phyloP scores from a whole-genome alignment of 139 green algal genomes.

The Tetradesmus lagerheimii region DNA sequence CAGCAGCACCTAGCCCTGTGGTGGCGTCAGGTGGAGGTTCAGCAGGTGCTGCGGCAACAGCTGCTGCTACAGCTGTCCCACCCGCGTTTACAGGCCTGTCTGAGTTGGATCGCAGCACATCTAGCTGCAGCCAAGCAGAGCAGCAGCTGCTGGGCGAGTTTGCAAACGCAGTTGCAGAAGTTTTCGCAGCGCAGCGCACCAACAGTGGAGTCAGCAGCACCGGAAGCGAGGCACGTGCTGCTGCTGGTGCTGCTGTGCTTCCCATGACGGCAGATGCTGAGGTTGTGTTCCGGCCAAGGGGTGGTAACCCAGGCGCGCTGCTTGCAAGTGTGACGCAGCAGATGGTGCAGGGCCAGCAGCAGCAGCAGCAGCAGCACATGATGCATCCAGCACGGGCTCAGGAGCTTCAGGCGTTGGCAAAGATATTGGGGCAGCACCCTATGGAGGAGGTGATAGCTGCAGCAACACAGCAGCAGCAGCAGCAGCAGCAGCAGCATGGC shows the following conservation, averaged over 20 bases:
- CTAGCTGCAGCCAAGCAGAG: background rate
- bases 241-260: background rate
- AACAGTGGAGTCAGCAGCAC: background rate
- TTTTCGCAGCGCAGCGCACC: background rate
- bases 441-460: background rate
- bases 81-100: background rate
- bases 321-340: background rate
- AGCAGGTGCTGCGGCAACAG: too few species aligned
- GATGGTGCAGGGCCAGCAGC: background rate
- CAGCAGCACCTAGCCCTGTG: background rate
- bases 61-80: too few species aligned
- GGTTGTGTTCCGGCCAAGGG: background rate
- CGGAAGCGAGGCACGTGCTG: background rate
- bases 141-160: constrained; percentile 3
- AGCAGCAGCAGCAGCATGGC: background rate
- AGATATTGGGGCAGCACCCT: background rate
- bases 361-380: background rate
- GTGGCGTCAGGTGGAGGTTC: background rate
- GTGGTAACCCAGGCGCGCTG: background rate
- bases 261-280: background rate
- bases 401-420: background rate
- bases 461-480: background rate
- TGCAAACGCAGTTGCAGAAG: background rate
- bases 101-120: background rate
- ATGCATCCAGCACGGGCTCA: background rate